Evolutionary conservation across 108 stramenopile species (phyloP).

Genomic region (Aureococcus anophagefferens): DNA sequence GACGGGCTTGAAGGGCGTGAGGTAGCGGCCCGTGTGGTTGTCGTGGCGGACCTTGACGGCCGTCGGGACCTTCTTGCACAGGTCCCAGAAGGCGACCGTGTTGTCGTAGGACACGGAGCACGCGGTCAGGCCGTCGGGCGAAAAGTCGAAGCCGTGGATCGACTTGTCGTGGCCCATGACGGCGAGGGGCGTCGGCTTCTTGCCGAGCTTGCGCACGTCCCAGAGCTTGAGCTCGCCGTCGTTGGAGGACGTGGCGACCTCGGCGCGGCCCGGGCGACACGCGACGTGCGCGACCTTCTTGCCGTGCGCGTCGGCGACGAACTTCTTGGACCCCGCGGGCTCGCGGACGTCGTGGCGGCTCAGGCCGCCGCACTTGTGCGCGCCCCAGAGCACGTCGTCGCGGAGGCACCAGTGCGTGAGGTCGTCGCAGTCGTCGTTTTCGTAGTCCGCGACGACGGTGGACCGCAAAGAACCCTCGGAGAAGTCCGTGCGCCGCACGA

Average conservation of each 20-base stretch:
- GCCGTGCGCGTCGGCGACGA: not conserved
- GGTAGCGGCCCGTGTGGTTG: constrained; percentile 1
- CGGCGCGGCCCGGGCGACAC: not conserved
- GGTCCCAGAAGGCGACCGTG: not conserved
- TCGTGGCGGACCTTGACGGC: not conserved
- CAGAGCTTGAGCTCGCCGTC: not conserved
- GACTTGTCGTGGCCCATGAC: not conserved
- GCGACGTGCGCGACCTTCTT: not conserved
- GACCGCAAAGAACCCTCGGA: not conserved
- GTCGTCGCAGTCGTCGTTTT: not conserved
- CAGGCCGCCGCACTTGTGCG: not conserved
- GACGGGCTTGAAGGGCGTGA: not conserved
- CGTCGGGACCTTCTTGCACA: not conserved
- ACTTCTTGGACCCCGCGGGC: not conserved
- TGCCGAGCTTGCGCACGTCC: not conserved
- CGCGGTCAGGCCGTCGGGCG: not conserved
- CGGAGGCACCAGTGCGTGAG: not conserved
- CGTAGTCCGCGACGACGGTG: not conserved
- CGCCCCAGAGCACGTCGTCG: not conserved
- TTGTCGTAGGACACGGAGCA: not conserved
- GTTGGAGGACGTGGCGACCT: not conserved
- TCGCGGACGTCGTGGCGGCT: not conserved
- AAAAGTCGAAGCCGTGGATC: not conserved
- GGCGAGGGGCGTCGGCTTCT: not conserved
- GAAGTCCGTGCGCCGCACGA: not conserved